Conservation (phyloP, 495 filamentous ascomycete genomes). For the Aspergillus leporis region DNA sequence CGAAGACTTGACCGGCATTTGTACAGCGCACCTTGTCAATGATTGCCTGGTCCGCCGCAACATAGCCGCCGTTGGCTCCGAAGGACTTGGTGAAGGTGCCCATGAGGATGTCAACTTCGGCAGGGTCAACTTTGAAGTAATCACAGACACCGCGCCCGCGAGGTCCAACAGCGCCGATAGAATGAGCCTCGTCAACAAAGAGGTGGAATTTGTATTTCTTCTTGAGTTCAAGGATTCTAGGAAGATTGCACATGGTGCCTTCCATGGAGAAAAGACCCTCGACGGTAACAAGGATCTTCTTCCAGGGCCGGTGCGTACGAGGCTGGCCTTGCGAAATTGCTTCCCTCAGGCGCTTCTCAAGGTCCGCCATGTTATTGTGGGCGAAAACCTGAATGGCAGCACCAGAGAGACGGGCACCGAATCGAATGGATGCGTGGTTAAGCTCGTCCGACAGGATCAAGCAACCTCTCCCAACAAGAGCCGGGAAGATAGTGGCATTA, state of each 20-base stretch:
- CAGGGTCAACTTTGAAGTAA: constrained; percentile 79
- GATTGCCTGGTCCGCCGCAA: constrained; percentile 77
- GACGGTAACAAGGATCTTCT: constrained; percentile 88
- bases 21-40: constrained; percentile 77
- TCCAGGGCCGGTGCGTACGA: constrained; percentile 87
- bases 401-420: constrained; percentile 80
- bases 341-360: constrained; percentile 76
- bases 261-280: constrained; percentile 96
- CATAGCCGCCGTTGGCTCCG: constrained; percentile 87
- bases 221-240: constrained; percentile 73
- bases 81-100: constrained; percentile 93
- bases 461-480: constrained; percentile 79
- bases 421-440: constrained; percentile 89
- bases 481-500: constrained; percentile 80
- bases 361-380: constrained; percentile 81
- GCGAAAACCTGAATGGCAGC: constrained; percentile 86
- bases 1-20: constrained; percentile 76
- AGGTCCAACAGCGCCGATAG: constrained; percentile 83
- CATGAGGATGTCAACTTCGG: constrained; percentile 89
- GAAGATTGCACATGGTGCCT: constrained; percentile 87
- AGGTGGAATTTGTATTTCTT: constrained; percentile 87
- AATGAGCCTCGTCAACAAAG: constrained; percentile 90
- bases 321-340: constrained; percentile 86
- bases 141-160: constrained; percentile 84
- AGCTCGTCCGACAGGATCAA: constrained; percentile 87